These are phyloP conservation scores for Melanopsichium pennsylvanicum DNA, from an alignment of 1,284 basidiomycete genomes.

Conservation along the genomic window DNA sequence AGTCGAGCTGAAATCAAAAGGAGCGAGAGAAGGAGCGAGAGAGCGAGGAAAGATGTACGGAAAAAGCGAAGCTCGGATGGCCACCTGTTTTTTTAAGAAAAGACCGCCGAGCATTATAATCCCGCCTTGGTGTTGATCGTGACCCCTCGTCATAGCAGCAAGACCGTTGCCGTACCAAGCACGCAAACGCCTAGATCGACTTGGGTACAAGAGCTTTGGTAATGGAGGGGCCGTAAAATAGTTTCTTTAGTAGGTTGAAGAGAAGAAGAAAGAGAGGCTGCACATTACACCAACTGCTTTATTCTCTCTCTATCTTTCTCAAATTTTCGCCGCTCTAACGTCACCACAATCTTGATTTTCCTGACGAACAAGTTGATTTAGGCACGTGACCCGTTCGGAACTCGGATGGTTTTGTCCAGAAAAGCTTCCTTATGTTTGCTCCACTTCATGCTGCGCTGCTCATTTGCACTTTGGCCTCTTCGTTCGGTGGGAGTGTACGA, in stretches of 20 bases:
- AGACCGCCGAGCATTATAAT: slow-evolving; percentile 50
- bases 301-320: no score
- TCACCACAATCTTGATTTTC: no score
- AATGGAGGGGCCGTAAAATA: slow-evolving; percentile 27
- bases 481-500: no score
- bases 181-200: slow-evolving; percentile 43
- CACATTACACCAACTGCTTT: no score
- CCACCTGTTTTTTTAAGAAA: slow-evolving; percentile 20
- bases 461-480: no score
- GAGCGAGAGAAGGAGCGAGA: not conserved
- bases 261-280: slow-evolving; percentile 32
- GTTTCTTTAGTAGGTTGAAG: slow-evolving; percentile 51
- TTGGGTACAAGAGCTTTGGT: slow-evolving; percentile 42
- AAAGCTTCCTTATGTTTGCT: no score
- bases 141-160: slow-evolving; percentile 44
- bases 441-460: no score
- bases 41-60: slow-evolving; percentile 20
- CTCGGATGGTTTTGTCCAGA: no score
- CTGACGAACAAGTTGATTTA: no score
- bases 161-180: slow-evolving; percentile 33
- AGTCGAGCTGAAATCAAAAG: no score
- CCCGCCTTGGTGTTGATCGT: slow-evolving; percentile 27
- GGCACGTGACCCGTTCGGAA: no score
- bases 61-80: slow-evolving; percentile 50
- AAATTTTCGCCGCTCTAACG: slow-evolving; percentile 1